A percentile compares a stretch with the other conserved stretches of the same genome.
Conservation (phyloP, 441 rosid genomes). For the Capsella rubella region DNA sequence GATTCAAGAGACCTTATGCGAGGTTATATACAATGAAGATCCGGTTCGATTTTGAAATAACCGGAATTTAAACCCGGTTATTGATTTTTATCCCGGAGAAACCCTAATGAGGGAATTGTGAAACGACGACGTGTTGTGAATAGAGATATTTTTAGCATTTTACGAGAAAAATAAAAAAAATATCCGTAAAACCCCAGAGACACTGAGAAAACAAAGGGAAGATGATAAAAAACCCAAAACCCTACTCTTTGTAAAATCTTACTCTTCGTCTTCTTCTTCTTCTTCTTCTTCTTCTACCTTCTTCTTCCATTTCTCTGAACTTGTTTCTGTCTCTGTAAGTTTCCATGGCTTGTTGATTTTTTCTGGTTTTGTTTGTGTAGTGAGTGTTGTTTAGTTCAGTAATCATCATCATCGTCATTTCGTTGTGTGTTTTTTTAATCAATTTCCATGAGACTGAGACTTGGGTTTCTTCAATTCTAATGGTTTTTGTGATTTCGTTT, state of each 20-base stretch:
- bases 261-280: constrained; percentile 28
- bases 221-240: constrained; percentile 95
- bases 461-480: constrained; percentile 15
- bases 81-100: background rate
- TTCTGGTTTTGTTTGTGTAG: constrained; percentile 1
- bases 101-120: constrained; percentile 3
- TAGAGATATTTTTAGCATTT: constrained; percentile 35
- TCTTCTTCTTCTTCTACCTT: background rate
- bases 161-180: background rate
- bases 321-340: constrained; percentile 27
- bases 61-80: background rate
- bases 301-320: constrained; percentile 36
- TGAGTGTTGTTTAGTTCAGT: constrained; percentile 4
- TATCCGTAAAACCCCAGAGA: constrained; percentile 40
- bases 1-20: background rate
- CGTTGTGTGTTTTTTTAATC: constrained; percentile 1
- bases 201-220: constrained; percentile 27
- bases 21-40: background rate
- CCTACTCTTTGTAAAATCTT: constrained; percentile 57
- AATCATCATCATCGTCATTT: constrained; percentile 1
- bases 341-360: constrained; percentile 8
- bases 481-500: background rate
- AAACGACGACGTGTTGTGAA: constrained; percentile 23
- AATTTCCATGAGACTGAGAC: constrained; percentile 10
- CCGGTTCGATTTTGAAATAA: constrained; percentile 8